Percentiles rank a stretch among this genome's conserved stretches.
phyloP scores from a whole-genome alignment of 768 basidiomycete genomes.

The Podaxis sp. region DNA sequence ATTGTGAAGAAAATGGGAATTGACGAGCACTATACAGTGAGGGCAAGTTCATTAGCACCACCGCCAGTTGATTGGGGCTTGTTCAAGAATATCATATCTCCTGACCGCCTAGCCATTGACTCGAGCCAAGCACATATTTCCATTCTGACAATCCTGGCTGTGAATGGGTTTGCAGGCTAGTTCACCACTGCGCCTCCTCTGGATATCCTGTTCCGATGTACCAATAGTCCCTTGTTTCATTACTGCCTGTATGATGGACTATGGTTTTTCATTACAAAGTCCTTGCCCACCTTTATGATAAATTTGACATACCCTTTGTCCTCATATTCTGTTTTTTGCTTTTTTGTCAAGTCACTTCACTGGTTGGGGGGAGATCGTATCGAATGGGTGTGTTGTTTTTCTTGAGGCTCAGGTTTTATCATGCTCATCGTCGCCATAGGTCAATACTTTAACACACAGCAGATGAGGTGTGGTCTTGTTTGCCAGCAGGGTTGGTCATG shows the following conservation, averaged over 20 bases:
- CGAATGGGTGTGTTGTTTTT: slow-evolving; percentile 77
- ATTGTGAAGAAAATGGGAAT: neutral
- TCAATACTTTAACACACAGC: slow-evolving; percentile 60
- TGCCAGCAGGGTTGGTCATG: slow-evolving; percentile 75
- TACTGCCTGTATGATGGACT: slow-evolving; percentile 2
- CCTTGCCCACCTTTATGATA: slow-evolving; percentile 93
- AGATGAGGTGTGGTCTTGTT: slow-evolving; percentile 93
- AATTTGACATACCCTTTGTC: slow-evolving; percentile 89
- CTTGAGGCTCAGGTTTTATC: slow-evolving; percentile 71
- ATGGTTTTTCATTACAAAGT: slow-evolving; percentile 30
- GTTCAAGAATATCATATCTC: too few relatives aligned
- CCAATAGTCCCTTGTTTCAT: slow-evolving; percentile 82
- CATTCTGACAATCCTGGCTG: neutral
- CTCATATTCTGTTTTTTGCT: slow-evolving; percentile 91
- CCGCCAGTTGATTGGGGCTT: too few relatives aligned
- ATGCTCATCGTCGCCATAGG: slow-evolving; percentile 83
- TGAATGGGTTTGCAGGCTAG: neutral
- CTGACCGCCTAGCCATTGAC: neutral
- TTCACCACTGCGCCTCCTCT: slow-evolving; percentile 19
- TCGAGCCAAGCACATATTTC: neutral
- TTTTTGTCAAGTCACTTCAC: slow-evolving; percentile 94
- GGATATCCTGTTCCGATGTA: slow-evolving; percentile 53
- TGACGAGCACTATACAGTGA: neutral
- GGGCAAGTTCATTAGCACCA: neutral
- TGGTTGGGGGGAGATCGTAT: slow-evolving; percentile 95